A percentile compares a stretch with the other conserved stretches of the same genome.
phyloP scores from a whole-genome alignment of 768 basidiomycete genomes.

The Suillus subalutaceus region DNA sequence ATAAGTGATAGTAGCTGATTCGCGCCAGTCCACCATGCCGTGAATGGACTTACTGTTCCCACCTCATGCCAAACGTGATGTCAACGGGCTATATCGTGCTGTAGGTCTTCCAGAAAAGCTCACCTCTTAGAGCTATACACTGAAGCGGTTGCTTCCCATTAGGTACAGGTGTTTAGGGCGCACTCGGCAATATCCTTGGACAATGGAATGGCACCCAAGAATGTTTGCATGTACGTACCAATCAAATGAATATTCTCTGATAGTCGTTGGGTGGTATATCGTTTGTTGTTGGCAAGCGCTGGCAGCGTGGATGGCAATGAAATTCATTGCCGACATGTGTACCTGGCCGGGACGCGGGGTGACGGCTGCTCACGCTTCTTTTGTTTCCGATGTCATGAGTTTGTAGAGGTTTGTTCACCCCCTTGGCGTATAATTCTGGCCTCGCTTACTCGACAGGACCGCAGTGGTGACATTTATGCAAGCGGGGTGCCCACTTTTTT shows the following conservation, averaged over 20 bases:
- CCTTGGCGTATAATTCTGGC: neutral
- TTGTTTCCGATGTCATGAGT: neutral
- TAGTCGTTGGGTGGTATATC: neutral
- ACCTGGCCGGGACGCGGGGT: neutral
- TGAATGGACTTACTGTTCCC: neutral
- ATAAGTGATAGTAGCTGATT: neutral
- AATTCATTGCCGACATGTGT: neutral
- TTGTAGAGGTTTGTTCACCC: neutral
- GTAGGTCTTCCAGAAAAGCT: neutral
- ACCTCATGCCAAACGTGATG: neutral
- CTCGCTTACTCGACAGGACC: neutral
- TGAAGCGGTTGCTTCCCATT: neutral
- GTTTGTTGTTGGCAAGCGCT: neutral
- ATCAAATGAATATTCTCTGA: neutral
- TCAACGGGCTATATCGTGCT: neutral
- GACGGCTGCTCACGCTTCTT: neutral
- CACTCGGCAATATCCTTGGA: neutral
- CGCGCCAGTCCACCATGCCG: neutral
- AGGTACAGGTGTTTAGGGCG: neutral
- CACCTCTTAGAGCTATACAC: neutral
- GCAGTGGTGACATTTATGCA: neutral
- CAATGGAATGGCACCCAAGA: neutral
- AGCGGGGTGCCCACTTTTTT: neutral
- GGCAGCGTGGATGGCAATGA: conserved; percentile 1
- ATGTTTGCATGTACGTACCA: too few relatives aligned